Evolutionary conservation across 83 land plant species (phyloP), one percentile per base, ranked within the genome.

Genomic region (Diphasiastrum complanatum): DNA sequence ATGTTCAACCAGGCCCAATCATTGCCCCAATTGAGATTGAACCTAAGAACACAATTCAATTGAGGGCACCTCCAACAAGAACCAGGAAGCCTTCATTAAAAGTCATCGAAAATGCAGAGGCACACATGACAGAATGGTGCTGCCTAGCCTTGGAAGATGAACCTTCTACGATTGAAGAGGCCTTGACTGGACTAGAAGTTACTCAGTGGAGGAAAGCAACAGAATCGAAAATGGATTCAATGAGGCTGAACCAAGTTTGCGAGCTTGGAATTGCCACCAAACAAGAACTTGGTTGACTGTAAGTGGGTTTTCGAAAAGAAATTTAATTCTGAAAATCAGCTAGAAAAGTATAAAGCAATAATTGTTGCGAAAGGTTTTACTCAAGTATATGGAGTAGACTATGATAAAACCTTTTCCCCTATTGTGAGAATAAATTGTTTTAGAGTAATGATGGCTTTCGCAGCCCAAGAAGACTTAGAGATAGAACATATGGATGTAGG

Each of bases 381-480:
- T 38, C 43, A 38, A 38, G 43, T 38, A 8, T 14, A 38, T 8
- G 43, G 43, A 8, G 43, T 38, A 14, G 43, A 38, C 14, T 38
- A 38, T 38, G 43, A 38, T 38, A 14, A 38, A 14, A 38, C 43
- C 14, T 38, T 38, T 14, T 38, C 43, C 43, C 43, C 43, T 38
- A 14, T 38, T 38, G 43, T 14, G 14, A 38, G 14, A 38, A 8
- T 8, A 14, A 38, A 8, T 38, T 38, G 12, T 8, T 8, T 38
- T 38, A 38, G 43, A 8, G 43, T 38, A 14, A 14, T 38, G 14
- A 8, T 38, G 8, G 43, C 43, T 38, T 14, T 38, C 14, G 43
- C 43, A 8, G 43, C 43, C 43, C 43, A 38, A 38, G 43, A 38
- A 38, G 43, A 38, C 43, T 38, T 38, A 14, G 43, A 38, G 43